Percentiles rank a stretch among this genome's conserved stretches.
Evolutionary conservation across 805 yeast genomes (phyloP).

Genomic region (Kodamaea leandrae): DNA sequence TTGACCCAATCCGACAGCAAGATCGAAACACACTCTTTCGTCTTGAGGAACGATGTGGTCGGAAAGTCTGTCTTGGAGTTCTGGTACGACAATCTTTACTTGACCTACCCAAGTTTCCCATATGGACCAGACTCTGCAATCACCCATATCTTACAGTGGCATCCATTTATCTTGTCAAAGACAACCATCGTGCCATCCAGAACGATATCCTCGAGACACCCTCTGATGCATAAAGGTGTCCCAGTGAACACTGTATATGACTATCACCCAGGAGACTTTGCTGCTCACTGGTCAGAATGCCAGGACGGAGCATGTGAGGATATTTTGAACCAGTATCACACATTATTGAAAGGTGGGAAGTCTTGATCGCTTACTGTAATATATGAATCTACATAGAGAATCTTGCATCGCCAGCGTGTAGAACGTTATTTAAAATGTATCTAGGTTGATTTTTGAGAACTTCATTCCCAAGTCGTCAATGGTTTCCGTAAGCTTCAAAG

Average conservation of each 20-base stretch:
- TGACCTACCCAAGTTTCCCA: constrained; percentile 62
- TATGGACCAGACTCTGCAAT: constrained; percentile 63
- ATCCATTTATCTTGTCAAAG: constrained; percentile 72
- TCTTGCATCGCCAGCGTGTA: background rate
- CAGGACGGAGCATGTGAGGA: constrained; percentile 50
- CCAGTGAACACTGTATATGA: constrained; percentile 22
- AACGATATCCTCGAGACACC: constrained; percentile 32
- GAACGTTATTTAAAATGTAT: constrained; percentile 2
- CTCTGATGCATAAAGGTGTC: constrained; percentile 13
- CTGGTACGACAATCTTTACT: constrained; percentile 72
- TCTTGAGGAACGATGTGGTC: constrained; percentile 63
- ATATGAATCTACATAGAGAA: background rate
- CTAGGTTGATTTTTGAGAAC: constrained; percentile 7
- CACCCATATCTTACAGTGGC: constrained; percentile 94
- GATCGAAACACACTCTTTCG: constrained; percentile 66
- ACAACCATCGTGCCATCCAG: constrained; percentile 65
- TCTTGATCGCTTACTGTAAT: background rate
- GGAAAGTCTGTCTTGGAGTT: constrained; percentile 73
- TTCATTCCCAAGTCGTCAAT: background rate
- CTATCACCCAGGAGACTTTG: constrained; percentile 65
- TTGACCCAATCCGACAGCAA: constrained; percentile 68
- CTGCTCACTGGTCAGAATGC: constrained; percentile 62
- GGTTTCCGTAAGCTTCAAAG: constrained; percentile 12
- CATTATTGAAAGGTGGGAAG: constrained; percentile 2
- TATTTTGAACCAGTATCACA: constrained; percentile 29